A percentile compares a stretch with the other conserved stretches of the same genome.
Evolutionary conservation across 306 rosid genomes (phyloP).

Genomic region (Pachyrhizus erosus): DNA sequence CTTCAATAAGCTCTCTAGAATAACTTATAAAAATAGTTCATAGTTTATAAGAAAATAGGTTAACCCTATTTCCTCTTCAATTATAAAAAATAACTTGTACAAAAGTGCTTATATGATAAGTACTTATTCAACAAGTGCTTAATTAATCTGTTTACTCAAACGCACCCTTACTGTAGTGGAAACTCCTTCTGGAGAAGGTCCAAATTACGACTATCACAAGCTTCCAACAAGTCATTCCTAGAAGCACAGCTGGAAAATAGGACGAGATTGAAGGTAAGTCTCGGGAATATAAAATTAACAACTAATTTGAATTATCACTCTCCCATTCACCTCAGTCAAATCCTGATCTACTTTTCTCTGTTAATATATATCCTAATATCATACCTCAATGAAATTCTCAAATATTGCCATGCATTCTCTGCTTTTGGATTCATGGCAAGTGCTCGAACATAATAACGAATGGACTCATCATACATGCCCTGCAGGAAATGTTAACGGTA

Average conservation of each 20-base stretch:
- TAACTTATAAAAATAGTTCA: not conserved
- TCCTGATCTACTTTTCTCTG: not conserved
- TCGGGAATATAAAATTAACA: not conserved
- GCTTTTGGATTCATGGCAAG: constrained; percentile 98
- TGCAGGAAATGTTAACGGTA: constrained; percentile 35
- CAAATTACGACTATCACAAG: constrained; percentile 90
- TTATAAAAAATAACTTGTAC: not conserved
- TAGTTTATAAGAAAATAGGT: not conserved
- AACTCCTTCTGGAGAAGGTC: constrained; percentile 97
- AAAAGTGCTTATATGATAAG: not conserved
- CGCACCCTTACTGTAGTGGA: constrained; percentile 59
- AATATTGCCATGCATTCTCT: constrained; percentile 97
- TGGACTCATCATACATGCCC: constrained; percentile 95
- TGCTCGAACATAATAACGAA: constrained; percentile 93
- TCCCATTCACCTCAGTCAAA: not conserved
- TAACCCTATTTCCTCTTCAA: not conserved
- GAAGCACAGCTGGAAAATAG: constrained; percentile 87
- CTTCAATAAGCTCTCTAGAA: not conserved
- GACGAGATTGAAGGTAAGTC: not conserved
- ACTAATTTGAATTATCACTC: constrained; percentile 2
- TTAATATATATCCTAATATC: constrained; percentile 7
- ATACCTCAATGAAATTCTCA: constrained; percentile 94
- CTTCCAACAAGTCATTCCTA: constrained; percentile 90
- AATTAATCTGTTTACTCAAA: not conserved
- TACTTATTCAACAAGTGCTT: not conserved